Percentiles rank a stretch among this genome's conserved stretches.
Evolutionary conservation across 192 early-diverging fungal genomes (phyloP).

Genomic region (Coemansia sp.): DNA sequence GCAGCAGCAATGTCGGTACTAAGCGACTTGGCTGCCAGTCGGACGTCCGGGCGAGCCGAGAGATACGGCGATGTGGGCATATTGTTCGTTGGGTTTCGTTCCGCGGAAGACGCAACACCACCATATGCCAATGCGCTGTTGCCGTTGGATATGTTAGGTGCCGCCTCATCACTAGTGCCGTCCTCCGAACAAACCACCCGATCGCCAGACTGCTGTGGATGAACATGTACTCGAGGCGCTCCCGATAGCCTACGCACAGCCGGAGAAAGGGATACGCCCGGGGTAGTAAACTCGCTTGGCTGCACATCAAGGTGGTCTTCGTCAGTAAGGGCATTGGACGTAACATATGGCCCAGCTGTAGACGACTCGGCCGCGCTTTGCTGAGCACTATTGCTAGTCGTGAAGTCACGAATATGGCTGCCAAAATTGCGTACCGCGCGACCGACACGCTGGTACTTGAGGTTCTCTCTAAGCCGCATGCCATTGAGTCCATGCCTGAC

Average conservation of each 20-base stretch:
- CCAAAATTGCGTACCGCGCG: conserved; percentile 35
- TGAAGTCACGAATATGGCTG: conserved; percentile 37
- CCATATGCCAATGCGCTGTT: background rate
- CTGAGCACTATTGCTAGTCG: conserved; percentile 21
- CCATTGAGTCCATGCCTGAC: conserved; percentile 27
- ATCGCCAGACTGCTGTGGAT: background rate
- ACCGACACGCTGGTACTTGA: conserved; percentile 33
- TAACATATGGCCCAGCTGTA: conserved; percentile 3
- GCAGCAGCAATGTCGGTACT: conserved; percentile 35
- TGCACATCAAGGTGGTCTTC: conserved; percentile 3
- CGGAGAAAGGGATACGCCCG: conserved; percentile 31
- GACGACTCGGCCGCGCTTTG: conserved; percentile 19
- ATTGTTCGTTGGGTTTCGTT: background rate
- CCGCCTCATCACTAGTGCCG: conserved; percentile 9
- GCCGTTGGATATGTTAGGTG: background rate
- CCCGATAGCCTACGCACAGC: conserved; percentile 3
- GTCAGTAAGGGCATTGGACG: conserved; percentile 7
- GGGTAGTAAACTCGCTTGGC: conserved; percentile 27
- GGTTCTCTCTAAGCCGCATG: conserved; percentile 31
- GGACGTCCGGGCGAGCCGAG: background rate
- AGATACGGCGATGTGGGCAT: conserved; percentile 8
- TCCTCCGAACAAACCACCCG: background rate
- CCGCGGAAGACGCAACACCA: background rate
- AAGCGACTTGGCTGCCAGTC: conserved; percentile 6
- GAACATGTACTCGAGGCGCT: background rate